Conservation (phyloP, 2,329 filamentous ascomycete species). For the Clonostachys chloroleuca region DNA sequence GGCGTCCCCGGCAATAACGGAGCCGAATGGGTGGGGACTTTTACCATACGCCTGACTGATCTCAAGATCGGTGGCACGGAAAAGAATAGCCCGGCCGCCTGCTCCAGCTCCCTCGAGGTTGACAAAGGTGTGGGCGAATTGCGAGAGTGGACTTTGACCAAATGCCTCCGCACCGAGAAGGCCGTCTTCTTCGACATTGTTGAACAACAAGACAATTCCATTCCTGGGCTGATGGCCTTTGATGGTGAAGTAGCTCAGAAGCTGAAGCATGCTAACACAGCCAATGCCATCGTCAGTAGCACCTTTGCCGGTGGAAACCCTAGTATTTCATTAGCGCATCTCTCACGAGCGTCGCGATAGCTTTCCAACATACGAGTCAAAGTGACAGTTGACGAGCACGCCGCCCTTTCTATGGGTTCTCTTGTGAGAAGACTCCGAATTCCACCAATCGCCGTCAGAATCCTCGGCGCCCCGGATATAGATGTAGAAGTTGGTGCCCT, state of each 20-base stretch:
- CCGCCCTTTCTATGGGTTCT: conserved; percentile 60
- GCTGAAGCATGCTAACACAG: conserved; percentile 78
- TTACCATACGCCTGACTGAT: conserved; percentile 75
- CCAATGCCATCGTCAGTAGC: conserved; percentile 93
- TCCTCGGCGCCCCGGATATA: conserved; percentile 84
- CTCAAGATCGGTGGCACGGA: conserved; percentile 83
- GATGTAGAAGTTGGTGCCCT: conserved; percentile 87
- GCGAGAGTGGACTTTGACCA: conserved; percentile 74
- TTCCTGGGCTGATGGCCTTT: conserved; percentile 67
- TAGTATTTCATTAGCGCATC: conserved; percentile 22
- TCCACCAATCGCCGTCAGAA: conserved; percentile 71
- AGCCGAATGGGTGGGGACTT: conserved; percentile 74
- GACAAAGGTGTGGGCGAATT: conserved; percentile 80
- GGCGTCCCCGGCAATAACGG: conserved; percentile 76
- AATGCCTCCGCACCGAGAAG: conserved; percentile 85
- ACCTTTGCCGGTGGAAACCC: conserved; percentile 85
- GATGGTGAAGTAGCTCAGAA: conserved; percentile 81
- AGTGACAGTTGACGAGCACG: conserved; percentile 91
- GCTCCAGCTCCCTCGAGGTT: conserved; percentile 95
- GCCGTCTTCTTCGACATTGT: conserved; percentile 94
- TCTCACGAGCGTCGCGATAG: neutral
- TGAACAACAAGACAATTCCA: conserved; percentile 81
- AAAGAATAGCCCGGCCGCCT: conserved; percentile 81
- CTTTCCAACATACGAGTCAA: conserved; percentile 56
- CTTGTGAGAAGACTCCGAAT: conserved; percentile 28